Evolutionary conservation across 257 asterid genomes (phyloP).

Genomic region (Cinchona pubescens): DNA sequence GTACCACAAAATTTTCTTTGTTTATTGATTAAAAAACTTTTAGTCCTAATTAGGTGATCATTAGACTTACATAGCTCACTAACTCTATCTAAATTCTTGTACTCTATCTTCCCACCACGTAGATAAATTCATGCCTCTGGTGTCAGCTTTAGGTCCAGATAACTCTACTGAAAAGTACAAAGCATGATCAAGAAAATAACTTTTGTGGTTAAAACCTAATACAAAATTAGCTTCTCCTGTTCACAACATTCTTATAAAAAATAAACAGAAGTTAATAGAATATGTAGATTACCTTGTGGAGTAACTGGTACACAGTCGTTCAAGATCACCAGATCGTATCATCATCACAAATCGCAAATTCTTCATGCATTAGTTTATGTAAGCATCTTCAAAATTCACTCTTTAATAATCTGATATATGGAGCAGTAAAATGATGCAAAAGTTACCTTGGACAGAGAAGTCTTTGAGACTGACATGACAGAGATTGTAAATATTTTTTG

Average conservation of each 20-base stretch:
- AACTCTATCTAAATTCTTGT: background rate
- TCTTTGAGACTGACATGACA: conserved; percentile 91
- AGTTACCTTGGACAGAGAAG: conserved; percentile 96
- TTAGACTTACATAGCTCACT: too few relatives aligned
- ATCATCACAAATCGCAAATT: conserved; percentile 29
- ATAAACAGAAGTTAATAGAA: background rate
- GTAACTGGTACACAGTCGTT: conserved; percentile 54
- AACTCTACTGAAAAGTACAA: background rate
- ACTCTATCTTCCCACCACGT: background rate
- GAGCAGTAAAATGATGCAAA: conserved; percentile 12
- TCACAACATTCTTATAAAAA: background rate
- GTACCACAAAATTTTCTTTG: background rate
- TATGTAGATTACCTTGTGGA: conserved; percentile 53
- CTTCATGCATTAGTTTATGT: conserved; percentile 27
- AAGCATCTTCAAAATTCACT: conserved; percentile 20
- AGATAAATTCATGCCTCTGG: background rate
- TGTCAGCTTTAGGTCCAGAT: background rate
- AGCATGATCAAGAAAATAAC: background rate
- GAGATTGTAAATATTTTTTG: conserved; percentile 60
- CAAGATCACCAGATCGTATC: conserved; percentile 37
- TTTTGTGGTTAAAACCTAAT: background rate
- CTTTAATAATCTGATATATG: background rate
- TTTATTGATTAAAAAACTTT: too few relatives aligned
- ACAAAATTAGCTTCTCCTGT: background rate
- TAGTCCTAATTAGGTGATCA: background rate